Percentiles rank a stretch among this genome's conserved stretches.
Evolutionary conservation across 176 grass and related monocot species (phyloP).

Genomic region (Poa pratensis): DNA sequence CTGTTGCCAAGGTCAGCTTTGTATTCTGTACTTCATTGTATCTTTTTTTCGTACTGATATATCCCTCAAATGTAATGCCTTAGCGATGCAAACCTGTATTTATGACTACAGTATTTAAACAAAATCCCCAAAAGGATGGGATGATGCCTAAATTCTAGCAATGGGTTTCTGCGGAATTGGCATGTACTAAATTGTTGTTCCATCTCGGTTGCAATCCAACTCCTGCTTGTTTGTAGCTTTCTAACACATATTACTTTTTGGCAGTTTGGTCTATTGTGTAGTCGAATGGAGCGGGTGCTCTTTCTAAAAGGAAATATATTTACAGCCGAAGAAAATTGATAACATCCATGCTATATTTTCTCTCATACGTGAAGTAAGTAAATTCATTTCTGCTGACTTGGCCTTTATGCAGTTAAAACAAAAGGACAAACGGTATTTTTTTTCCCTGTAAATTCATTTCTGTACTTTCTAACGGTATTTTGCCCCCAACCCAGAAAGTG

Average conservation of each 20-base stretch:
- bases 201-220: not conserved
- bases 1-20: conserved; percentile 78
- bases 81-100: conserved; percentile 4
- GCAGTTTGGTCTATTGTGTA: not conserved
- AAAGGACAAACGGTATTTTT: not conserved
- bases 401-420: not conserved
- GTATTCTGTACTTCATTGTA: not conserved
- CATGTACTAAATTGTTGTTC: not conserved
- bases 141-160: not conserved
- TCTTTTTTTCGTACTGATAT: conserved; percentile 7
- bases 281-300: not conserved
- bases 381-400: not conserved
- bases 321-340: not conserved
- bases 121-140: not conserved
- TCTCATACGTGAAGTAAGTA: not conserved
- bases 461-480: not conserved
- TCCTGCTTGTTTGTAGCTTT: not conserved
- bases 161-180: not conserved
- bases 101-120: not conserved
- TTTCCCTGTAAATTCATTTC: too few species aligned
- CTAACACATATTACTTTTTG: not conserved
- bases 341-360: not conserved
- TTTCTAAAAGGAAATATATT: not conserved
- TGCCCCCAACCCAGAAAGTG: not conserved
- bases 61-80: not conserved